Evolutionary conservation across 179 eudicot genomes (phyloP).

Genomic region (Sideroxylon spinosum): DNA sequence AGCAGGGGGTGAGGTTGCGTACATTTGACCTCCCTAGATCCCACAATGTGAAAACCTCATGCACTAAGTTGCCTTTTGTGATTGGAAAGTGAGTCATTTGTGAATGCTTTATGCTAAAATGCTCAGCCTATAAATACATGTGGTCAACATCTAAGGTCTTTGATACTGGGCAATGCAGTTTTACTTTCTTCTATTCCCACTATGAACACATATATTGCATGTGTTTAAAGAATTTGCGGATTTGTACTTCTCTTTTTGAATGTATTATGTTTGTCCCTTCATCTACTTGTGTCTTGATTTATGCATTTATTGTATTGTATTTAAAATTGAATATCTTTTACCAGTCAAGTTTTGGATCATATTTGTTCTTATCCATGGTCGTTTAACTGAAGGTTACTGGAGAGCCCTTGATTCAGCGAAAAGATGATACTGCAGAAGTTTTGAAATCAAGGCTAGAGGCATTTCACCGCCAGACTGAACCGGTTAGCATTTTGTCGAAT

Average conservation of each 20-base stretch:
- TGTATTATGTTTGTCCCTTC: background rate
- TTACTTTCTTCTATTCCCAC: background rate
- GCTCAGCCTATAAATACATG: background rate
- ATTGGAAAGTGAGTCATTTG: background rate
- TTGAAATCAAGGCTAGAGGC: slow-evolving; percentile 65
- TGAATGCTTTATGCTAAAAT: background rate
- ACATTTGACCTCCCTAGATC: too few relatives aligned
- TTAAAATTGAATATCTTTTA: background rate
- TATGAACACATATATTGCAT: background rate
- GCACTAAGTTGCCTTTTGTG: background rate
- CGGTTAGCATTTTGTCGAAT: slow-evolving; percentile 28
- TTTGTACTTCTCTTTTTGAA: background rate
- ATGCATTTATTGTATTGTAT: background rate
- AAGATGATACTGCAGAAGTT: slow-evolving; percentile 59
- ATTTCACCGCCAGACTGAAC: slow-evolving; percentile 59
- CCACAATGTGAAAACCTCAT: too few relatives aligned
- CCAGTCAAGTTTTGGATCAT: background rate
- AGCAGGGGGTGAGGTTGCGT: too few relatives aligned
- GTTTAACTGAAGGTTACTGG: slow-evolving; percentile 45
- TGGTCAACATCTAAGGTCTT: background rate
- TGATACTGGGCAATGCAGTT: background rate
- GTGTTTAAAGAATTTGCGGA: background rate
- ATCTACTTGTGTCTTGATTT: background rate
- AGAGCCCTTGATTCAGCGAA: slow-evolving; percentile 59
- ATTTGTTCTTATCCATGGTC: background rate